Base-by-base conservation (phyloP, 495 filamentous ascomycete species). In the Rhypophila decipiens region DNA sequence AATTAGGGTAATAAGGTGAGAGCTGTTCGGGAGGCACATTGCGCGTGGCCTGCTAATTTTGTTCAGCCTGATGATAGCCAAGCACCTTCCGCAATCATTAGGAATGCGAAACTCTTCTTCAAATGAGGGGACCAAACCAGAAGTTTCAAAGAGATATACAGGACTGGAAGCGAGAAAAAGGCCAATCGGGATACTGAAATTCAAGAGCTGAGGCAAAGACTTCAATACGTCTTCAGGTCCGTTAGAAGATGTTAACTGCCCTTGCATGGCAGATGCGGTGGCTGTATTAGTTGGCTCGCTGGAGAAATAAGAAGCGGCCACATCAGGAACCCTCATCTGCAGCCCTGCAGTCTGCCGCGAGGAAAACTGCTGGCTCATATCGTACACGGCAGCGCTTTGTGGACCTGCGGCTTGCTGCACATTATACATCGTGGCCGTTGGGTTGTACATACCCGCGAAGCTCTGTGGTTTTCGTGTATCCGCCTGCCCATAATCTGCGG, bases 321-420 rank as follows among this genome's bases (percentile, higher is more conserved):
- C 74, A 61, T 76, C 76, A 46, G 79, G 78, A 48, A 83, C 72
- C 61, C 93, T 75, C 60, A 88, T 82, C 55, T 93, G 87, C 58
- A 95, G 76, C 35, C 80, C 80, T 80, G 88, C 83, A 72, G 83
- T 78, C 55, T 86, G 87, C 72, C 88, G 85, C 60, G 82, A 73
- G 53, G 78, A 72, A 69, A 89, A 95, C 66, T 85, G 86, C 70
- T 86, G 78, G 66, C 82, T 79, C 54, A 82, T 72, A 65, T 89
- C 85, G 71, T 95, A 95, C 51, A 83, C 78, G 50, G 76, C 73
- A 59, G 74, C 80, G 47, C 35, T 55, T 46, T 65, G 62, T 64
- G 80, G 71, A 56, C 83, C 69, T 56, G 73, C 72, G 56, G 83
- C 76, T 68, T 86, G 83, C 65, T 76, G 72, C 47, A 90, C 81